Evolutionary conservation across 768 basidiomycete genomes (phyloP), one percentile per base, ranked within the genome.

Genomic region (Amanita subjunquillea): DNA sequence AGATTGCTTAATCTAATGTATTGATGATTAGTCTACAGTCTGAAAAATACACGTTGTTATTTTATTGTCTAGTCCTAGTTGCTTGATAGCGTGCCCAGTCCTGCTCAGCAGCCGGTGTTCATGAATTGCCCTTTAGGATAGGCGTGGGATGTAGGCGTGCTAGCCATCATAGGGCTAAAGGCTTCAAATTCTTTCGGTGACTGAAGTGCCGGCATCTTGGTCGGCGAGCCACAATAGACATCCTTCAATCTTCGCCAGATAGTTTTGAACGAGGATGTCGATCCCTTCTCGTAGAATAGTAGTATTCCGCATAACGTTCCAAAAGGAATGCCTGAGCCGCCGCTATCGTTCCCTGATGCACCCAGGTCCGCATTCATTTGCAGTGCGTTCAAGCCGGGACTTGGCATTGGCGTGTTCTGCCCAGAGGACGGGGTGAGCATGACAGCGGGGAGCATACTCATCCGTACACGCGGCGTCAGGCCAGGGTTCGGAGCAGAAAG

Each of bases 231-330:
- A 34, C 68, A 71, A 79, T 90, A 92, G 56, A 80, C 77, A 38
- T 82, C 79, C 61, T 83, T 78, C 58, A 94, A 65, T 57, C 78
- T 77, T 61, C 78, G 78, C 72, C 85, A 89, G 9, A 92, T 73
- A 4, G 75, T 70, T 65, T 83, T 85, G 72, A 96, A 95, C 43
- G 87, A 84, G 51, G 90, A 85, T 62, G 87, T 76, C 5, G 91
- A 89, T 23, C 94, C 94, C 67, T 92, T 96, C 72, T 96, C 93
- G 57, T 89, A 83, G 22, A 88, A 77, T 59, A 98, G 69, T 51
- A 83, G 81, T 55, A 94, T 77, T 40, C 80, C 81, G 40, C 86
- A 87, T 51, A 62, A 55, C 58, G 69, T 70, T 1, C 71, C 74
- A 10, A 65, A 62, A 10, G 73, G 72, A 39, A 71, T 27, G 15